Conservation (phyloP, 1,284 basidiomycete genomes). For the Heliocybe sulcata region DNA sequence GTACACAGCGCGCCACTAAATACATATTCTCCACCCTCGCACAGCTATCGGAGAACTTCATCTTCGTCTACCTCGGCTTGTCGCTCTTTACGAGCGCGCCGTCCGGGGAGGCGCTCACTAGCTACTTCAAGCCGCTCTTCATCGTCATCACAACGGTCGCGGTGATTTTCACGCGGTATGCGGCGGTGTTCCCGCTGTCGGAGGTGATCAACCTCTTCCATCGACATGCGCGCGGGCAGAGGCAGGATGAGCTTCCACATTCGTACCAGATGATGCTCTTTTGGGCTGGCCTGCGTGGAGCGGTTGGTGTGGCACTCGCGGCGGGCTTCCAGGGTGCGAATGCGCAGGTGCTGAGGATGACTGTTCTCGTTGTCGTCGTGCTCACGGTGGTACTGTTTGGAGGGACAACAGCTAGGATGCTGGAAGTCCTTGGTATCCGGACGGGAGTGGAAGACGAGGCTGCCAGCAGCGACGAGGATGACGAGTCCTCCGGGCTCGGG, state of each 20-base stretch:
- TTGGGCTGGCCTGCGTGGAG: slow-evolving; percentile 96
- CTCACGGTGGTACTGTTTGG: slow-evolving; percentile 94
- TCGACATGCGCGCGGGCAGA: slow-evolving; percentile 74
- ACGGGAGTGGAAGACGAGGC: slow-evolving; percentile 95
- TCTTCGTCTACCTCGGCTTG: slow-evolving; percentile 98
- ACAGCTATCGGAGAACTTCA: slow-evolving; percentile 96
- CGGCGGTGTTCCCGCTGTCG: slow-evolving; percentile 95
- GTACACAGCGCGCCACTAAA: slow-evolving; percentile 93
- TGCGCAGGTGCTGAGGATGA: slow-evolving; percentile 86
- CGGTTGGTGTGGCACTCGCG: slow-evolving; percentile 94
- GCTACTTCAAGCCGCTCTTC: slow-evolving; percentile 94
- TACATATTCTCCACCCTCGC: slow-evolving; percentile 93
- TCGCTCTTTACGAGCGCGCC: slow-evolving; percentile 87
- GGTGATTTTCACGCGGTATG: slow-evolving; percentile 92
- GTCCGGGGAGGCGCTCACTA: slow-evolving; percentile 61
- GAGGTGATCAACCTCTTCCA: slow-evolving; percentile 93
- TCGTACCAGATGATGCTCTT: slow-evolving; percentile 99
- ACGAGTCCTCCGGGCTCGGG: slow-evolving; percentile 33
- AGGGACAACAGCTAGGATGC: slow-evolving; percentile 94
- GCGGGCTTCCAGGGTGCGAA: slow-evolving; percentile 93
- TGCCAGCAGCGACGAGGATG: slow-evolving; percentile 76
- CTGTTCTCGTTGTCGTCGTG: slow-evolving; percentile 94
- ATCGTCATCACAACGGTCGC: slow-evolving; percentile 86
- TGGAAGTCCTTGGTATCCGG: slow-evolving; percentile 94
- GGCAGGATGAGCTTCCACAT: slow-evolving; percentile 85